These are phyloP conservation scores for Amanita molliuscula DNA, from an alignment of 768 basidiomycete species.

Conservation along the genomic window DNA sequence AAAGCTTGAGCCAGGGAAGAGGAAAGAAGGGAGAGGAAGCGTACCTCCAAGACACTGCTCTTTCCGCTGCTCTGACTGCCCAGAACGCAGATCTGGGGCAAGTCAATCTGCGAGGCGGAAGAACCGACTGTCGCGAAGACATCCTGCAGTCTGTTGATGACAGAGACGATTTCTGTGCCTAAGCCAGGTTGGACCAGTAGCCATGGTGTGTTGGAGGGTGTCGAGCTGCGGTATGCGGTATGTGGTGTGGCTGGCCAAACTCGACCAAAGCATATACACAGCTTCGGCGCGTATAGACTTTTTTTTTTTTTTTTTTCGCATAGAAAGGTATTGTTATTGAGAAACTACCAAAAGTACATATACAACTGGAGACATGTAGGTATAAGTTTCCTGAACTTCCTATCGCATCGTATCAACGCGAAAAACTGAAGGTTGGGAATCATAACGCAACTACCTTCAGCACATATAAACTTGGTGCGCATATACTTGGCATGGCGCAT, in stretches of 20 bases:
- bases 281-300: not conserved
- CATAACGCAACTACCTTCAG: no score
- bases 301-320: no score
- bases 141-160: slow-evolving; percentile 87
- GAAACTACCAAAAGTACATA: no score
- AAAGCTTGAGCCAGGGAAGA: slow-evolving; percentile 6
- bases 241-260: slow-evolving; percentile 8
- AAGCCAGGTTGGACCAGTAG: slow-evolving; percentile 56
- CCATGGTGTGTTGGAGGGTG: slow-evolving; percentile 21
- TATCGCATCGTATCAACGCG: no score
- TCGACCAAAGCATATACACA: not conserved
- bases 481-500: not conserved
- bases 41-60: slow-evolving; percentile 85
- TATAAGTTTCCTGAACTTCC: no score
- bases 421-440: no score
- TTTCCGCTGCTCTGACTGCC: slow-evolving; percentile 91
- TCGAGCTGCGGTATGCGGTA: slow-evolving; percentile 13
- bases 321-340: no score
- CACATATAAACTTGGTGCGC: no score
- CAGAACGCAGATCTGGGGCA: slow-evolving; percentile 86
- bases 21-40: not conserved
- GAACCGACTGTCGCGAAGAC: slow-evolving; percentile 81
- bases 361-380: no score
- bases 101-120: slow-evolving; percentile 70
- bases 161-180: slow-evolving; percentile 70